phyloP scores from a whole-genome alignment of 805 yeast genomes.

The Myxozyma lipomycoides region DNA sequence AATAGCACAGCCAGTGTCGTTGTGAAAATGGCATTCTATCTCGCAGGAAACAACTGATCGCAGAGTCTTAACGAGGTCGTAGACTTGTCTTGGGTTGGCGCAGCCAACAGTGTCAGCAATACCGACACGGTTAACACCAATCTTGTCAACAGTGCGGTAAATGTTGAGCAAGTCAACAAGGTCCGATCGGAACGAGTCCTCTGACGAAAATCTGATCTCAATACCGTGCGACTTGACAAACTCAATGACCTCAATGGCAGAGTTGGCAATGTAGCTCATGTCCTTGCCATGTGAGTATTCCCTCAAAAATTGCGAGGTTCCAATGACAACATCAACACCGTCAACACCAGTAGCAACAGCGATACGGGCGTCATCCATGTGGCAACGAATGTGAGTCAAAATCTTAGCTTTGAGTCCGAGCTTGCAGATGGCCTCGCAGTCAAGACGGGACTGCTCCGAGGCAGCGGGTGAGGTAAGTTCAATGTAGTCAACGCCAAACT shows the following conservation, averaged over 20 bases:
- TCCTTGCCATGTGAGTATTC: slow-evolving; percentile 97
- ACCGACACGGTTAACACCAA: slow-evolving; percentile 98
- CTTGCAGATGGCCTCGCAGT: slow-evolving; percentile 98
- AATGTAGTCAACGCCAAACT: slow-evolving; percentile 96
- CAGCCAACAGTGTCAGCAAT: slow-evolving; percentile 99
- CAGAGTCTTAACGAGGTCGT: slow-evolving; percentile 90
- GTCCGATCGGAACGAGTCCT: slow-evolving; percentile 96
- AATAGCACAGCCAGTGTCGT: slow-evolving; percentile 98
- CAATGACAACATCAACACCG: slow-evolving; percentile 98
- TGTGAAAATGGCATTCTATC: slow-evolving; percentile 97
- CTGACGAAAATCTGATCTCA: slow-evolving; percentile 94
- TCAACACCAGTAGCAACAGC: slow-evolving; percentile 99
- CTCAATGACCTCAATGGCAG: slow-evolving; percentile 95
- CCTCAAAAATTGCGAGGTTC: slow-evolving; percentile 92
- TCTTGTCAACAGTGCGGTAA: slow-evolving; percentile 92
- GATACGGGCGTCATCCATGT: slow-evolving; percentile 96
- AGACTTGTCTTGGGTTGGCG: slow-evolving; percentile 98
- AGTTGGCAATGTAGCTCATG: slow-evolving; percentile 94
- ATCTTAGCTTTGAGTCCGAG: slow-evolving; percentile 93
- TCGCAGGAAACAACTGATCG: slow-evolving; percentile 93
- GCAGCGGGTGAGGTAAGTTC: slow-evolving; percentile 98
- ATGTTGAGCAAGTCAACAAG: slow-evolving; percentile 91
- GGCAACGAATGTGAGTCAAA: slow-evolving; percentile 94
- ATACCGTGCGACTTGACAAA: slow-evolving; percentile 95
- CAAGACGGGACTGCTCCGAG: slow-evolving; percentile 84